phyloP scores from a whole-genome alignment of 371 early-diverging fungal genomes.

The Rhizopus arrhizus region DNA sequence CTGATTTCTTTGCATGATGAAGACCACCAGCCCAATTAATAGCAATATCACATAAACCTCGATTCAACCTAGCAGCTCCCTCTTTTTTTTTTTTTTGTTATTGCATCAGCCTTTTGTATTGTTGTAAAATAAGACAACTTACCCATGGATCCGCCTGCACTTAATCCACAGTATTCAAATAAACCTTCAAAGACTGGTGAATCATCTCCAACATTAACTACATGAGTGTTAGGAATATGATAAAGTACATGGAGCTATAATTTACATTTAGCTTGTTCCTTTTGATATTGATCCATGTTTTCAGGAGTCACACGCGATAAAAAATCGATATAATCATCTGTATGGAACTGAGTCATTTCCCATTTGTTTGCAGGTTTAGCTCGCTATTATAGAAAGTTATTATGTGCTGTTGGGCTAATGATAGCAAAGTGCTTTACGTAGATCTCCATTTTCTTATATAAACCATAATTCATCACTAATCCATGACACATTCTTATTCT shows the following conservation, averaged over 20 bases:
- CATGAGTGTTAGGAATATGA: not conserved
- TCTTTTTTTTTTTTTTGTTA: conserved; percentile 23
- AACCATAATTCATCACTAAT: conserved; percentile 85
- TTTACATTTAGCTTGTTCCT: conserved; percentile 73
- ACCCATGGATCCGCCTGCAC: conserved; percentile 91
- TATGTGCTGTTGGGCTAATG: not conserved
- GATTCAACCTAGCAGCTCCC: conserved; percentile 86
- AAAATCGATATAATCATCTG: conserved; percentile 96
- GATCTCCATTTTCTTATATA: conserved; percentile 85
- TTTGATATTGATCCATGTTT: conserved; percentile 66
- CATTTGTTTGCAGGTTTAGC: conserved; percentile 76
- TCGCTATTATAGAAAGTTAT: conserved; percentile 24
- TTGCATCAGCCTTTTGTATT: not conserved
- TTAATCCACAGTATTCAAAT: conserved; percentile 86
- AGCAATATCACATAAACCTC: conserved; percentile 86
- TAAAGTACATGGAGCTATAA: not conserved
- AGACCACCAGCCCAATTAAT: conserved; percentile 98
- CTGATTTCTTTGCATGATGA: conserved; percentile 94
- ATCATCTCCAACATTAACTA: conserved; percentile 70
- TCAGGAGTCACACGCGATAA: conserved; percentile 87
- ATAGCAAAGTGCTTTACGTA: conserved; percentile 30
- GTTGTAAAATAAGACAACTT: conserved; percentile 1
- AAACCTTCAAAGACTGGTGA: conserved; percentile 95
- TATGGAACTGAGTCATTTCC: conserved; percentile 95
- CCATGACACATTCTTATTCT: conserved; percentile 93